A percentile compares a stretch with the other conserved stretches of the same genome.
These are phyloP conservation scores for Coccomyxa sp. DNA, from an alignment of 139 green algal species.

Conservation along the genomic window DNA sequence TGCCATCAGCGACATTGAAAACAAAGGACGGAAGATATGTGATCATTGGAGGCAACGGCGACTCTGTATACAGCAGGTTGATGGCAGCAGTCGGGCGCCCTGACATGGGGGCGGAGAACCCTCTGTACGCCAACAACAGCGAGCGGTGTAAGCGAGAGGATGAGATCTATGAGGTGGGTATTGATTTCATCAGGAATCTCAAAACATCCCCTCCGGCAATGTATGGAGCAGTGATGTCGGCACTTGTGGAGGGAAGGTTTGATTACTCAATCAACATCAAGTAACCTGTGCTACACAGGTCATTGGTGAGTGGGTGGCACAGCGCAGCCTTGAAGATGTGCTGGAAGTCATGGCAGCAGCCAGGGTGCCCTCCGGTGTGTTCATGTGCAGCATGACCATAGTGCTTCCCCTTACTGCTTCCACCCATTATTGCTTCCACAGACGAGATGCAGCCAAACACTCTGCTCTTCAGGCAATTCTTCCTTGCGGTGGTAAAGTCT, in stretches of 20 bases:
- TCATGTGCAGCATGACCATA: background rate
- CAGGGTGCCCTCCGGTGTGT: slow-evolving; percentile 40
- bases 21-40: slow-evolving; percentile 55
- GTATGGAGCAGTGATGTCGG: background rate
- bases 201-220: background rate
- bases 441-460: background rate
- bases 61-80: slow-evolving; percentile 67
- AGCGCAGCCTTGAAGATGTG: slow-evolving; percentile 37
- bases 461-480: background rate
- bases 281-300: slow-evolving; percentile 1
- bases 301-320: slow-evolving; percentile 39
- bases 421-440: background rate
- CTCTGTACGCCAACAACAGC: slow-evolving; percentile 55
- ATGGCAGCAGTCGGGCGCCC: slow-evolving; percentile 66
- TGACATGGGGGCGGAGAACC: slow-evolving; percentile 62
- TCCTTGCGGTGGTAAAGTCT: background rate
- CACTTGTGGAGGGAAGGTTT: background rate
- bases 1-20: slow-evolving; percentile 62
- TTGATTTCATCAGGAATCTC: background rate
- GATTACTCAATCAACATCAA: background rate
- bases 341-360: slow-evolving; percentile 48
- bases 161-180: slow-evolving; percentile 35
- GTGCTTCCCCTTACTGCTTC: background rate
- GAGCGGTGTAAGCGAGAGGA: slow-evolving; percentile 31
- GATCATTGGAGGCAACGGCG: slow-evolving; percentile 71